phyloP scores from a whole-genome alignment of 495 filamentous ascomycete species.

The Talaromyces nanjingensis region DNA sequence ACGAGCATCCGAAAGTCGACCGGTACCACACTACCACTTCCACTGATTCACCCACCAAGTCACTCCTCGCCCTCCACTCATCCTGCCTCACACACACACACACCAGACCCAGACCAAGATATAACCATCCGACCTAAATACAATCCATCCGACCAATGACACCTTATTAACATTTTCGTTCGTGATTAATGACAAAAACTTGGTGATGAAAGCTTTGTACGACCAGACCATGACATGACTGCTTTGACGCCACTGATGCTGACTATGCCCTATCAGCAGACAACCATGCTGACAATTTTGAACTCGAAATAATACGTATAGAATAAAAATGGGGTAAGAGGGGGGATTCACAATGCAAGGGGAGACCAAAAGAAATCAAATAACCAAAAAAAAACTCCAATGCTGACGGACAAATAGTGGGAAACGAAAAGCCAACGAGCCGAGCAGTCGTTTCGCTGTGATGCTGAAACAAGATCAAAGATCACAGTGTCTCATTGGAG shows the following conservation, averaged over 20 bases:
- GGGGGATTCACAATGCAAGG: conserved; percentile 2
- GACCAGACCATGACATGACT: neutral
- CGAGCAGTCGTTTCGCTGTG: neutral
- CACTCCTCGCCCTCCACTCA: neutral
- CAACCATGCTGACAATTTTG: conserved; percentile 1
- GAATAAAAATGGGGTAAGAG: conserved; percentile 1
- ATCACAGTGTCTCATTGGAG: neutral
- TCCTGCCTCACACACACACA: neutral
- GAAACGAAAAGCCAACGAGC: neutral
- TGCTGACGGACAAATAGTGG: neutral
- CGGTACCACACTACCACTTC: neutral
- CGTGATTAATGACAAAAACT: neutral
- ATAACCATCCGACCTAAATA: neutral
- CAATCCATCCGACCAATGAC: neutral
- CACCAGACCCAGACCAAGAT: neutral
- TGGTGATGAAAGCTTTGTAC: neutral
- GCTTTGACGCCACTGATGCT: conserved; percentile 1
- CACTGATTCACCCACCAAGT: neutral
- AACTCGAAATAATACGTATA: neutral
- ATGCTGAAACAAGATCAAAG: neutral
- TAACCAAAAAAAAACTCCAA: neutral
- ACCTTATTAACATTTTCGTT: neutral
- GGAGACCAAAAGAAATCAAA: neutral
- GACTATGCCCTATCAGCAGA: conserved; percentile 1
- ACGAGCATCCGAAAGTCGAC: neutral